These are phyloP conservation scores for Lentinula edodes DNA, from an alignment of 768 basidiomycete genomes.

Conservation along the genomic window DNA sequence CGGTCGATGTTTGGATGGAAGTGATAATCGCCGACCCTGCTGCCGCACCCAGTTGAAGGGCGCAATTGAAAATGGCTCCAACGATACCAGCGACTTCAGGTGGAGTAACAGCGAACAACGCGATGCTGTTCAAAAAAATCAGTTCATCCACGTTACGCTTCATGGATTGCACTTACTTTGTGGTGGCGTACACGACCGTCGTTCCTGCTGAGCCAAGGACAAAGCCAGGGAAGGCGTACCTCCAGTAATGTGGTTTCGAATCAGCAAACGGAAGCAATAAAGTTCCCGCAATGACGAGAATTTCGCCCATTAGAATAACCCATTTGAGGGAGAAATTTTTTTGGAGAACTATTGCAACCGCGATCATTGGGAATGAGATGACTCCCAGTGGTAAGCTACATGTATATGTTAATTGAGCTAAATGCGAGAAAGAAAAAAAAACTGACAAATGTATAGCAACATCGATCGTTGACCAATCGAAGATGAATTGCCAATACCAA, in stretches of 20 bases:
- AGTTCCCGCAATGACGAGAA: slow-evolving; percentile 31
- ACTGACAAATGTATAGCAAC: slow-evolving; percentile 34
- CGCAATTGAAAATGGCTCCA: slow-evolving; percentile 51
- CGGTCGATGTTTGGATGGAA: slow-evolving; percentile 42
- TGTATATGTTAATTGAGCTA: background rate
- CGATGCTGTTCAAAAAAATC: slow-evolving; percentile 28
- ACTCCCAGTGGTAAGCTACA: background rate
- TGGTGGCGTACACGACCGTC: slow-evolving; percentile 39
- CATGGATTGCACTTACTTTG: slow-evolving; percentile 32
- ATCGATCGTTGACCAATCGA: slow-evolving; percentile 34
- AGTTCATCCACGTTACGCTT: background rate
- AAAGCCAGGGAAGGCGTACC: slow-evolving; percentile 44
- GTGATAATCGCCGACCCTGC: slow-evolving; percentile 42
- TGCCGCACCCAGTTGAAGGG: slow-evolving; percentile 48
- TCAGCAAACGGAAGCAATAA: slow-evolving; percentile 37
- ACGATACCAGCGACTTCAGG: slow-evolving; percentile 46
- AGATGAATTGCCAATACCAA: slow-evolving; percentile 34
- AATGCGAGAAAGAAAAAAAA: background rate
- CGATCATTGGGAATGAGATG: background rate
- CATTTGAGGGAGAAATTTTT: slow-evolving; percentile 30
- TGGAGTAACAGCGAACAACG: slow-evolving; percentile 44
- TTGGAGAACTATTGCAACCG: background rate
- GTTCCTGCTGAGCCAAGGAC: slow-evolving; percentile 40
- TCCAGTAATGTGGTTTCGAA: slow-evolving; percentile 38
- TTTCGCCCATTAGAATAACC: slow-evolving; percentile 37